These are phyloP conservation scores for Geotrichum fermentans DNA, from an alignment of 1,139 yeast genomes.

Conservation along the genomic window DNA sequence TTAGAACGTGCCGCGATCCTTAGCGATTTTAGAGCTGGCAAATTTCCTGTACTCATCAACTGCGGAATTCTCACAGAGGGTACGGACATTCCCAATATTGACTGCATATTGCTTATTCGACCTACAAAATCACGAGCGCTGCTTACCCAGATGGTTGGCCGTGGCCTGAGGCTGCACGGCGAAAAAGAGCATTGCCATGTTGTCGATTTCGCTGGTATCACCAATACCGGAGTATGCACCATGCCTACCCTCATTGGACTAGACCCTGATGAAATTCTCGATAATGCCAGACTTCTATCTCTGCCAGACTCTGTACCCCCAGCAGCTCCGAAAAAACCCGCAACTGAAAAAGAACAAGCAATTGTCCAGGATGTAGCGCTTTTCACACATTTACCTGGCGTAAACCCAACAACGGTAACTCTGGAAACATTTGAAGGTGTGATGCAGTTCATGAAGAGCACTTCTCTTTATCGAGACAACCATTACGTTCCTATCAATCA, in stretches of 20 bases:
- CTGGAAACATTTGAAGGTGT: constrained; percentile 24
- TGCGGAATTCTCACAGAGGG: constrained; percentile 94
- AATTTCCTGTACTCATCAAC: constrained; percentile 70
- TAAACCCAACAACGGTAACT: constrained; percentile 17
- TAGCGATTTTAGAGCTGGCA: constrained; percentile 56
- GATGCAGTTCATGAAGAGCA: constrained; percentile 20
- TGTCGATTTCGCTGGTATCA: constrained; percentile 64
- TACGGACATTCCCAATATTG: constrained; percentile 88
- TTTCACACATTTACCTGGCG: constrained; percentile 6
- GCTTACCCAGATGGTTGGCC: constrained; percentile 83
- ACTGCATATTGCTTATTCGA: constrained; percentile 69
- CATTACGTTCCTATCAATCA: constrained; percentile 1
- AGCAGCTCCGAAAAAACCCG: not conserved
- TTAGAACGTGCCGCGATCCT: constrained; percentile 51
- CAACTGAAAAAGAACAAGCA: constrained; percentile 7
- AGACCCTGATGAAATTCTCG: constrained; percentile 34
- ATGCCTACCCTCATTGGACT: constrained; percentile 57
- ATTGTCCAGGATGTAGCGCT: constrained; percentile 3
- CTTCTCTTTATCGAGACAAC: not conserved
- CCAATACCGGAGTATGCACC: constrained; percentile 55
- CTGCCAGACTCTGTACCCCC: not conserved
- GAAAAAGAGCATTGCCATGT: constrained; percentile 67
- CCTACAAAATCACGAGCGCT: constrained; percentile 75
- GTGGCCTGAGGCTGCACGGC: constrained; percentile 67
- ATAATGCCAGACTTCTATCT: constrained; percentile 10